Conservation (phyloP, 495 filamentous ascomycete genomes). For the Penicillium psychrofluorescens region DNA sequence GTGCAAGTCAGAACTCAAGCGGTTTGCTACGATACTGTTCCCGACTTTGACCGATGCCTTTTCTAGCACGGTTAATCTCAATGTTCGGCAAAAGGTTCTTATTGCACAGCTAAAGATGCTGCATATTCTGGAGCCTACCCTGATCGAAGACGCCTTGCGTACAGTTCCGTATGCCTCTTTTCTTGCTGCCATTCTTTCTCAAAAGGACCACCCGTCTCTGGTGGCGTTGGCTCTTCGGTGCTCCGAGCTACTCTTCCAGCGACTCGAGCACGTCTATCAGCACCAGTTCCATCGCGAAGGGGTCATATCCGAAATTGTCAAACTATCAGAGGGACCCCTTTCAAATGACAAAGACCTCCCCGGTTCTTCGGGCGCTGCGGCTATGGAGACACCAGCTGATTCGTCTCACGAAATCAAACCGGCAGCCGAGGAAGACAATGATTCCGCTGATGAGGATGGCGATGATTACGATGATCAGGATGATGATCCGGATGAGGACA, state of each 20-base stretch:
- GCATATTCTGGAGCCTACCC: slow-evolving; percentile 77
- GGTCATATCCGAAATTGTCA: slow-evolving; percentile 84
- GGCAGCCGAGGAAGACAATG: not conserved
- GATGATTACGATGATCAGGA: slow-evolving; percentile 55
- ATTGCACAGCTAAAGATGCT: slow-evolving; percentile 97
- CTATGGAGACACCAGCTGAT: slow-evolving; percentile 18
- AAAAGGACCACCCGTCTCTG: slow-evolving; percentile 84
- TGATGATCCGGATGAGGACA: slow-evolving; percentile 53
- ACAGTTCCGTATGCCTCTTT: slow-evolving; percentile 96
- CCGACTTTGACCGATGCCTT: slow-evolving; percentile 96
- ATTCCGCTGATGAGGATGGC: slow-evolving; percentile 41
- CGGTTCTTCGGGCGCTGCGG: slow-evolving; percentile 4
- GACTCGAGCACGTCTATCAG: slow-evolving; percentile 79
- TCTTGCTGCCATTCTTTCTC: slow-evolving; percentile 89
- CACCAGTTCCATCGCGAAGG: slow-evolving; percentile 98
- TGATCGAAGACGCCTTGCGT: slow-evolving; percentile 83
- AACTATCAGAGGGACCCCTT: slow-evolving; percentile 54
- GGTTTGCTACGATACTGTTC: slow-evolving; percentile 91
- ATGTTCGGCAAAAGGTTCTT: slow-evolving; percentile 93
- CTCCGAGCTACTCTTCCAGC: slow-evolving; percentile 75
- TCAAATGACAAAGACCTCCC: slow-evolving; percentile 25
- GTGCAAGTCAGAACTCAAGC: slow-evolving; percentile 78
- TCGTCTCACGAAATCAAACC: slow-evolving; percentile 1
- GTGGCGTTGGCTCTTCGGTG: slow-evolving; percentile 84
- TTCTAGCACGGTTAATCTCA: slow-evolving; percentile 96